These are phyloP conservation scores for Fusarium sp. DNA, from an alignment of 2,329 filamentous ascomycete genomes.

Conservation along the genomic window DNA sequence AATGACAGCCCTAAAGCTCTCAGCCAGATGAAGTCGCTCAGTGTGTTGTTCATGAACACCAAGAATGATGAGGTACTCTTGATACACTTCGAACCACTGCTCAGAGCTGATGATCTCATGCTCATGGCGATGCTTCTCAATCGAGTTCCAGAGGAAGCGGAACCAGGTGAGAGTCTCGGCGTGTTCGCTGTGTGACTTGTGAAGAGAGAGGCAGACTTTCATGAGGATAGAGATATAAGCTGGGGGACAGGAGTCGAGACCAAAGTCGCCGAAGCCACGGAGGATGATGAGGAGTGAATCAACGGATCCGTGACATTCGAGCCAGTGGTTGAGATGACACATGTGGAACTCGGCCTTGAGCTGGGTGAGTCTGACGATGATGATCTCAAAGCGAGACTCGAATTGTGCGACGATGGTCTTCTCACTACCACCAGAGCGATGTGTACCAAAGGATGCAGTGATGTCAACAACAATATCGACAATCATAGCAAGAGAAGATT, in stretches of 20 bases:
- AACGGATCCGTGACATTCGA: background rate
- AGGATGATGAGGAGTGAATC: background rate
- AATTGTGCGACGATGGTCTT: background rate
- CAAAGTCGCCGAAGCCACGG: background rate
- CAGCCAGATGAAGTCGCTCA: background rate
- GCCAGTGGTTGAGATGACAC: background rate
- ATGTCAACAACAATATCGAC: background rate
- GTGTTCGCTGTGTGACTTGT: background rate
- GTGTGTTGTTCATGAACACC: background rate
- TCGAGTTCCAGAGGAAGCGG: background rate
- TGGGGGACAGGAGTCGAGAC: background rate
- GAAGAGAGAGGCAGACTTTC: background rate
- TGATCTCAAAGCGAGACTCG: background rate
- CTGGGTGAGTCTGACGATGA: background rate
- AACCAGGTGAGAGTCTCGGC: background rate
- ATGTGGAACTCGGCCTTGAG: background rate
- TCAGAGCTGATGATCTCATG: background rate
- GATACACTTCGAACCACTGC: constrained; percentile 2
- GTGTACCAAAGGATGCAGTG: background rate
- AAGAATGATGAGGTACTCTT: background rate
- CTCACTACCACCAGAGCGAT: background rate
- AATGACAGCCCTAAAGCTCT: background rate
- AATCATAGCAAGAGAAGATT: background rate
- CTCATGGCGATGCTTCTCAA: constrained; percentile 1
- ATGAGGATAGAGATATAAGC: background rate